phyloP scores from a whole-genome alignment of 1,139 yeast genomes.

The Hemisphaericaspora xylanilytica region DNA sequence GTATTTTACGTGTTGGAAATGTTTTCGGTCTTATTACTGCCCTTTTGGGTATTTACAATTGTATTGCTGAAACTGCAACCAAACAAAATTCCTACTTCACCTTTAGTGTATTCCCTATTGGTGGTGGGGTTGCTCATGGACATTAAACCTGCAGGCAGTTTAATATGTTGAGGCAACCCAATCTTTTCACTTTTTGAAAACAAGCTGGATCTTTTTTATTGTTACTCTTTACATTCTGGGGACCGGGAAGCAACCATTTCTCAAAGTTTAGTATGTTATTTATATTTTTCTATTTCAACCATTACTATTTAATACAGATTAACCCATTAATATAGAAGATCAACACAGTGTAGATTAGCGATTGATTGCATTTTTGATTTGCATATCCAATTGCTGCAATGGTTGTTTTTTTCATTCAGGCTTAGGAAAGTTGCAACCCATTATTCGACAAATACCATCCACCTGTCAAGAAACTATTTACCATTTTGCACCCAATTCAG shows the following conservation, averaged over 20 bases:
- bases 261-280: neutral
- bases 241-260: neutral
- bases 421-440: too few species aligned
- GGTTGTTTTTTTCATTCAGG: too few species aligned
- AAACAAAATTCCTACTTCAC: constrained; percentile 29
- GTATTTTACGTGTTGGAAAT: constrained; percentile 40
- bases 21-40: constrained; percentile 43
- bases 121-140: neutral
- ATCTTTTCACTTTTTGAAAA: too few species aligned
- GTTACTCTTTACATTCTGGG: neutral
- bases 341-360: neutral
- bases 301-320: constrained; percentile 5
- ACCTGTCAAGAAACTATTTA: too few species aligned
- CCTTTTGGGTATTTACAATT: constrained; percentile 39
- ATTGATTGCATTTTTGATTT: too few species aligned
- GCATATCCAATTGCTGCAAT: too few species aligned
- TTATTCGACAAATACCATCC: too few species aligned
- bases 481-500: too few species aligned
- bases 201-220: neutral
- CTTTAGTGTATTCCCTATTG: constrained; percentile 3
- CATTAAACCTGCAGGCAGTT: neutral
- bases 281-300: neutral
- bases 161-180: neutral
- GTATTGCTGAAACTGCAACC: constrained; percentile 34
- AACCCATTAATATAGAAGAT: neutral